Evolutionary conservation across 305 asterid species (phyloP), one percentile per base, ranked within the genome.

Genomic region (Rubia peregrina): DNA sequence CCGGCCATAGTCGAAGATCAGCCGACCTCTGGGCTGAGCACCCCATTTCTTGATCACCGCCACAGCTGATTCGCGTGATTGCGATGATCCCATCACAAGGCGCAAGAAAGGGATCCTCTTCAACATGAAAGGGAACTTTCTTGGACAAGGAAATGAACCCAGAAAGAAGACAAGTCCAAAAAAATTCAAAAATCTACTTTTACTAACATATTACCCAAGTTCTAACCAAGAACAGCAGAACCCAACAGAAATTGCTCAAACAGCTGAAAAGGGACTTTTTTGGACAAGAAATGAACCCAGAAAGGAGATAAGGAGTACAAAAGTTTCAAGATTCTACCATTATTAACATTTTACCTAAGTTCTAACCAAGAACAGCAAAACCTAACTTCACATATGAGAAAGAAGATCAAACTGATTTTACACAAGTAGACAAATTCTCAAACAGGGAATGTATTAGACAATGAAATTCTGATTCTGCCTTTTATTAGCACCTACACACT

Each of bases 1-100:
- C 41, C 75, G 83, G 76, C 79, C 81, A 36, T 74, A 49, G 76
- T 88, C 92, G 82, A 83, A 88, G 69, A 88, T 74, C 38, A 88
- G 82, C 41, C 71, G 76, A 16, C 75, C 81, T 19, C 76, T 43
- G 24, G 85, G 87, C 79, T 72, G 77, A 10, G 79, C 65, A 11
- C 80, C 73, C 95, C 95, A 88, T 4, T 42, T 76, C 3, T 70
- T 24, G 76, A 88, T 51, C 7, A 74, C 59, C 11, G 73, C 85
- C 5, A 64, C 74, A 42, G 94, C 86, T n/a, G 88, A 79, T 49
- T 77, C 87, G 6, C 74, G 81, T 70, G 90, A 82, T 14, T 82
- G 80, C 16, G 88, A 62, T 5, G 87, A 74, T 4, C 92, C 92
- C 90, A 87, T 84, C 22, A 61, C 33, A 3, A 43, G 17, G 48